Evolutionary conservation across 139 green algal species (phyloP).

Genomic region (Auxenochlorella pyrenoidosa): DNA sequence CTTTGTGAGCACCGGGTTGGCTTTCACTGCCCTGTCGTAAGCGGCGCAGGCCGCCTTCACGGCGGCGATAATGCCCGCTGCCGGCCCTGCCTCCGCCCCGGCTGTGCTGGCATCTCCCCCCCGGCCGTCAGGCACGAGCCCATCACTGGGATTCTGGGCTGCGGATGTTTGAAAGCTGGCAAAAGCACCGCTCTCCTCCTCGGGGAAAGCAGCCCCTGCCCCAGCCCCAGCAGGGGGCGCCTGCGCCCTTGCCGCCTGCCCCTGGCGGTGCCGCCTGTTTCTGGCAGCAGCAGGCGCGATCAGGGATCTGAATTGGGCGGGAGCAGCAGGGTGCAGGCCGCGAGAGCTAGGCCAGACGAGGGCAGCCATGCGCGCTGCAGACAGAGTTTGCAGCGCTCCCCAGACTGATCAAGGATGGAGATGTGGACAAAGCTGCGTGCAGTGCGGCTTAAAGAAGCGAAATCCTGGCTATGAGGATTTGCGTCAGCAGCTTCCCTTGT

Average conservation of each 20-base stretch:
- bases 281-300: background rate
- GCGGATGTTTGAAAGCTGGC: too few relatives aligned
- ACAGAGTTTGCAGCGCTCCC: too few relatives aligned
- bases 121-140: background rate
- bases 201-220: background rate
- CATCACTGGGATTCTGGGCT: background rate
- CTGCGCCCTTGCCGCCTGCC: background rate
- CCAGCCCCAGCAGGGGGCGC: background rate
- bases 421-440: too few relatives aligned
- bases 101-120: background rate
- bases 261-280: background rate
- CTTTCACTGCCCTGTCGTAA: conserved; percentile 54
- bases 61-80: background rate
- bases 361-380: too few relatives aligned
- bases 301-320: too few relatives aligned
- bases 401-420: too few relatives aligned
- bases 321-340: too few relatives aligned
- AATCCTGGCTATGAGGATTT: too few relatives aligned
- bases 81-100: background rate
- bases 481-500: too few relatives aligned
- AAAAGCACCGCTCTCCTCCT: background rate
- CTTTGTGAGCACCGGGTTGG: conserved; percentile 66
- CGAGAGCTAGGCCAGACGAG: too few relatives aligned
- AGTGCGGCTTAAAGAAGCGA: too few relatives aligned
- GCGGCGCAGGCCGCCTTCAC: background rate